phyloP scores from a whole-genome alignment of 2,329 filamentous ascomycete species.

The Camptophora hylomeconis region DNA sequence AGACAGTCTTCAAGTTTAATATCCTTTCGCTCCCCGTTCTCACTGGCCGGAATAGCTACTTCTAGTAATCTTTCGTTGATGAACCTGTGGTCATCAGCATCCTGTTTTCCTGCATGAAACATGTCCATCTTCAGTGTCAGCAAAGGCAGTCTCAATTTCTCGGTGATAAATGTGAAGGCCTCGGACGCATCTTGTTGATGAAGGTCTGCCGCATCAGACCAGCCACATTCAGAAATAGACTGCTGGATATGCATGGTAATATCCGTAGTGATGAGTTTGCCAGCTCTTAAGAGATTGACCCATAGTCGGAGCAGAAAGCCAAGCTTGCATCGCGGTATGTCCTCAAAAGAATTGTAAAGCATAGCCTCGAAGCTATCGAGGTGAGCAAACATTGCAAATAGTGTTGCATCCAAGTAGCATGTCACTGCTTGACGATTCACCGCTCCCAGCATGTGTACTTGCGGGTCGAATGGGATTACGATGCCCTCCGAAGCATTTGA shows the following conservation, averaged over 20 bases:
- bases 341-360: constrained; percentile 64
- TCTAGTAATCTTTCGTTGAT: constrained; percentile 85
- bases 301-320: constrained; percentile 72
- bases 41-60: constrained; percentile 59
- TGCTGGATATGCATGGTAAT: constrained; percentile 79
- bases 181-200: constrained; percentile 92
- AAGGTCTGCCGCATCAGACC: constrained; percentile 64
- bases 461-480: constrained; percentile 60
- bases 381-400: constrained; percentile 92
- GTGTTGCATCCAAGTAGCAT: constrained; percentile 82
- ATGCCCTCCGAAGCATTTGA: constrained; percentile 71
- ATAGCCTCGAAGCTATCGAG: constrained; percentile 88
- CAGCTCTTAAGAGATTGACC: constrained; percentile 82
- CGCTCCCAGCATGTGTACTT: constrained; percentile 63
- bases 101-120: constrained; percentile 77
- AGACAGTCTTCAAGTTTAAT: constrained; percentile 82
- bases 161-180: constrained; percentile 89
- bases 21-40: constrained; percentile 50
- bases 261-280: constrained; percentile 72
- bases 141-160: constrained; percentile 72
- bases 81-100: constrained; percentile 85
- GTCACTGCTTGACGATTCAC: constrained; percentile 77
- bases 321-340: constrained; percentile 59
- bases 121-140: constrained; percentile 88
- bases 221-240: constrained; percentile 71